Percentiles rank a stretch among this genome's conserved stretches.
Evolutionary conservation across 257 asterid species (phyloP).

Genomic region (Rhazya stricta): DNA sequence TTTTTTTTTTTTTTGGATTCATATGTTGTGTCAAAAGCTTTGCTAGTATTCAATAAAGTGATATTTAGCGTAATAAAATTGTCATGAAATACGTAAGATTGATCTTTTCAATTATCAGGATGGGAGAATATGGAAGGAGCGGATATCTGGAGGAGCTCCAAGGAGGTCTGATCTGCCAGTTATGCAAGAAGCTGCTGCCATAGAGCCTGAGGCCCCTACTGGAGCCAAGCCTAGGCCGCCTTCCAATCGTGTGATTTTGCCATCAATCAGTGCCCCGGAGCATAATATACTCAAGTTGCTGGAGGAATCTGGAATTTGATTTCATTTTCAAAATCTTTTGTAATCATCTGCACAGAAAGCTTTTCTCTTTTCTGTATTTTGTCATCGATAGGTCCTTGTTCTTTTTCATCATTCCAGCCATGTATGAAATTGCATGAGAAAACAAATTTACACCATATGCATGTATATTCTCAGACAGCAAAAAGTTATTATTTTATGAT

Average conservation of each 20-base stretch:
- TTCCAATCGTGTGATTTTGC: conserved; percentile 45
- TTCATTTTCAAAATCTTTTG: conserved; percentile 3
- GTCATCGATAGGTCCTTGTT: neutral
- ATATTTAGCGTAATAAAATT: neutral
- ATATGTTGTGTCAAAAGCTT: no score
- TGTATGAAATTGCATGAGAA: neutral
- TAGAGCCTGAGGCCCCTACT: conserved; percentile 29
- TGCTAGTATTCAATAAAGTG: no score
- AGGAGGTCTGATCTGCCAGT: conserved; percentile 48
- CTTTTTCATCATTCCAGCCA: conserved; percentile 2
- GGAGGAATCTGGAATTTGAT: conserved; percentile 39
- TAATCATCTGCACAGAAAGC: conserved; percentile 4
- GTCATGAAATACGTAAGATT: neutral
- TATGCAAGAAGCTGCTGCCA: conserved; percentile 39
- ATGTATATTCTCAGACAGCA: conserved; percentile 1
- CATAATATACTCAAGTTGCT: conserved; percentile 38
- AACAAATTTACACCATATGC: neutral
- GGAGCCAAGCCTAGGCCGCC: conserved; percentile 40
- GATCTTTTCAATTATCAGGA: conserved; percentile 38
- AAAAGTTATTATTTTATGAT: neutral
- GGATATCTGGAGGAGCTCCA: conserved; percentile 53
- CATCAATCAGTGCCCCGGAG: conserved; percentile 47
- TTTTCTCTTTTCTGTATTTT: conserved; percentile 8
- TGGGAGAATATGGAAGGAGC: conserved; percentile 96
- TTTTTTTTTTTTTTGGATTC: no score